Conservation (phyloP, 2,329 filamentous ascomycete genomes). For the Aureobasidium sp. region DNA sequence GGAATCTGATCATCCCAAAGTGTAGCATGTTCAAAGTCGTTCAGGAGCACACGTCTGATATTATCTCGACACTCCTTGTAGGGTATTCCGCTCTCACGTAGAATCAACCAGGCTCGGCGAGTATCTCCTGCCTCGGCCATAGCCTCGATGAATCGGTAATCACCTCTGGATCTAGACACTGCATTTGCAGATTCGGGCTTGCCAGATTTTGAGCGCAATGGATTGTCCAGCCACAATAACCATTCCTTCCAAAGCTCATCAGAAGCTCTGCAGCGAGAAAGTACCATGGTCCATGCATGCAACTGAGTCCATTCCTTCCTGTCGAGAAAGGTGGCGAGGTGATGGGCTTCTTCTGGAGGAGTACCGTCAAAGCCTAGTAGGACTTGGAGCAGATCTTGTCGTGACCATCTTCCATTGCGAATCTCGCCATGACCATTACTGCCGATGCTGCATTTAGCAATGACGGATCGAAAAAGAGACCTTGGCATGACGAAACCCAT, state of each 20-base stretch:
- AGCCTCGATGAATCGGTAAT: conserved; percentile 32
- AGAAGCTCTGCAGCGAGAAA: conserved; percentile 27
- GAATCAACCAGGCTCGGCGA: conserved; percentile 26
- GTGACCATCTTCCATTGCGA: conserved; percentile 31
- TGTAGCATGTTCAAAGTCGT: conserved; percentile 24
- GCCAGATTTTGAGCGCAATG: conserved; percentile 18
- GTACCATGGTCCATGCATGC: conserved; percentile 30
- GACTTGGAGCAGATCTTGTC: conserved; percentile 30
- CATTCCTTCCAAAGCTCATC: conserved; percentile 31
- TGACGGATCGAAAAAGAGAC: conserved; percentile 28
- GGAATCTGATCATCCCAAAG: conserved; percentile 24
- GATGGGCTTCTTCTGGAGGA: conserved; percentile 26
- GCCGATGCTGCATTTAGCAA: conserved; percentile 34
- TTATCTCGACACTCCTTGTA: conserved; percentile 22
- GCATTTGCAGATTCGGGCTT: not conserved
- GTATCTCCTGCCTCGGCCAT: conserved; percentile 26
- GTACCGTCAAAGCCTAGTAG: conserved; percentile 30
- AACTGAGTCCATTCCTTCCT: conserved; percentile 29
- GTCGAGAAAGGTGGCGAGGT: conserved; percentile 28
- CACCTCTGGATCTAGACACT: conserved; percentile 25
- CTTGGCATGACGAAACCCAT: conserved; percentile 20
- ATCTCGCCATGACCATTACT: conserved; percentile 31
- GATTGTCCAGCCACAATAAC: conserved; percentile 25
- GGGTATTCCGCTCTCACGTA: conserved; percentile 22
- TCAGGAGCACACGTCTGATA: conserved; percentile 24